phyloP scores from a whole-genome alignment of 441 rosid genomes.

The Erodium moschatum region DNA sequence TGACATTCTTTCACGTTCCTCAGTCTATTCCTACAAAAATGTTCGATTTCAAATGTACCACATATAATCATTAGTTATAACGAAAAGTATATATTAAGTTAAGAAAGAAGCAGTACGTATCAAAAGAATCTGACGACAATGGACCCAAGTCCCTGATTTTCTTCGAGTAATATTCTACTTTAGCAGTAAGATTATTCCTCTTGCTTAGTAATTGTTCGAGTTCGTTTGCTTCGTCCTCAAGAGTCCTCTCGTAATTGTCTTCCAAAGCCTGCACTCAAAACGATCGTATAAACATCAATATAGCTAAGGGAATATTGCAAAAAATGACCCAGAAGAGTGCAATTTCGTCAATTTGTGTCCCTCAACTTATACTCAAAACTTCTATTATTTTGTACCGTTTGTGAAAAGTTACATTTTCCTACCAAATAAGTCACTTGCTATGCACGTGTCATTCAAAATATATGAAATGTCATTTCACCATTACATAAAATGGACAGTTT shows the following conservation, averaged over 20 bases:
- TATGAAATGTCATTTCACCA: too few relatives aligned
- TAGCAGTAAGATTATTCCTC: constrained; percentile 64
- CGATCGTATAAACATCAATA: constrained; percentile 21
- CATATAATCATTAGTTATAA: constrained; percentile 5
- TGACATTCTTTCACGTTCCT: constrained; percentile 74
- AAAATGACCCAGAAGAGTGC: too few relatives aligned
- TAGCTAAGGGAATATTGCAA: too few relatives aligned
- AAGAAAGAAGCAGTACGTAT: constrained; percentile 41
- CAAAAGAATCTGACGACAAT: constrained; percentile 85
- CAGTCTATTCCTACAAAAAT: constrained; percentile 50
- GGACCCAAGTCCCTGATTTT: constrained; percentile 93
- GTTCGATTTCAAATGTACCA: constrained; percentile 18
- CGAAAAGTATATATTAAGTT: constrained; percentile 11
- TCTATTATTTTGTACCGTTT: too few relatives aligned
- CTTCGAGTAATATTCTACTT: constrained; percentile 77
- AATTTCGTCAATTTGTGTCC: too few relatives aligned
- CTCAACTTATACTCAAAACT: too few relatives aligned
- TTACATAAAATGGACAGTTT: too few relatives aligned
- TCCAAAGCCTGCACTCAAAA: constrained; percentile 53
- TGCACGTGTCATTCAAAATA: too few relatives aligned
- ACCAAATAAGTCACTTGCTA: neutral
- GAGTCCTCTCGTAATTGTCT: constrained; percentile 58
- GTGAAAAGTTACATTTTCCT: constrained; percentile 9
- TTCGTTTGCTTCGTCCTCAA: constrained; percentile 78
- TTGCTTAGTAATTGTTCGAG: constrained; percentile 69